Conservation (phyloP, 139 green algal species). For the Picochlorum sp. region DNA sequence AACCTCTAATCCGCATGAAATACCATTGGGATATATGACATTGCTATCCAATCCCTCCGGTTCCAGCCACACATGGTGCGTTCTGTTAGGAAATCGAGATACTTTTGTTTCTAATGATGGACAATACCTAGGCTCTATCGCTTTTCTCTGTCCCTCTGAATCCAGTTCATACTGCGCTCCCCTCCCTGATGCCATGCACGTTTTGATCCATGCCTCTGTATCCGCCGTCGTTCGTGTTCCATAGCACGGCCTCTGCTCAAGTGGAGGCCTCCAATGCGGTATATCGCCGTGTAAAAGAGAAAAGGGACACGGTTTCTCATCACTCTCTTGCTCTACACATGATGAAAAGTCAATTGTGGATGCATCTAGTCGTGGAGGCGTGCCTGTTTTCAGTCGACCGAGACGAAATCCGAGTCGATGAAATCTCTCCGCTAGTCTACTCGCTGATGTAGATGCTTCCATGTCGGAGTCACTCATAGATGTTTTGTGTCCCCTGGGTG, state of each 20-base stretch:
- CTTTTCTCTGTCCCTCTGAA: constrained; percentile 4
- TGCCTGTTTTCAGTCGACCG: constrained; percentile 48
- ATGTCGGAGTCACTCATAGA: constrained; percentile 20
- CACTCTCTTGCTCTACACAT: constrained; percentile 32
- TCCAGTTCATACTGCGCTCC: constrained; percentile 12
- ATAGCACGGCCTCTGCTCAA: constrained; percentile 28
- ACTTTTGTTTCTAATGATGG: constrained; percentile 52
- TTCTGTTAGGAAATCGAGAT: constrained; percentile 40
- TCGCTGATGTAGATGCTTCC: constrained; percentile 21
- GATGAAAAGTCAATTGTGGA: constrained; percentile 39
- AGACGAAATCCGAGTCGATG: constrained; percentile 24
- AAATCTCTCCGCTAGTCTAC: constrained; percentile 28
- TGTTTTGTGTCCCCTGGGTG: constrained; percentile 1
- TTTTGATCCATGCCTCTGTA: constrained; percentile 32
- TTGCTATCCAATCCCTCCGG: constrained; percentile 40
- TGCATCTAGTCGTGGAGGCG: constrained; percentile 40
- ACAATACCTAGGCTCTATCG: constrained; percentile 46
- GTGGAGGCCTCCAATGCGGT: constrained; percentile 20
- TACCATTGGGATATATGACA: constrained; percentile 52
- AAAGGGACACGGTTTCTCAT: constrained; percentile 36
- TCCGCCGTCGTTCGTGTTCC: constrained; percentile 39
- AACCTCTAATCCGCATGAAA: constrained; percentile 43
- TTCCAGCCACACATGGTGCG: constrained; percentile 56
- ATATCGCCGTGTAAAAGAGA: constrained; percentile 34
- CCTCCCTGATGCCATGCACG: constrained; percentile 23